Evolutionary conservation across 176 grass and related monocot genomes (phyloP), one percentile per base, ranked within the genome.

Genomic region (Juncus inflexus): DNA sequence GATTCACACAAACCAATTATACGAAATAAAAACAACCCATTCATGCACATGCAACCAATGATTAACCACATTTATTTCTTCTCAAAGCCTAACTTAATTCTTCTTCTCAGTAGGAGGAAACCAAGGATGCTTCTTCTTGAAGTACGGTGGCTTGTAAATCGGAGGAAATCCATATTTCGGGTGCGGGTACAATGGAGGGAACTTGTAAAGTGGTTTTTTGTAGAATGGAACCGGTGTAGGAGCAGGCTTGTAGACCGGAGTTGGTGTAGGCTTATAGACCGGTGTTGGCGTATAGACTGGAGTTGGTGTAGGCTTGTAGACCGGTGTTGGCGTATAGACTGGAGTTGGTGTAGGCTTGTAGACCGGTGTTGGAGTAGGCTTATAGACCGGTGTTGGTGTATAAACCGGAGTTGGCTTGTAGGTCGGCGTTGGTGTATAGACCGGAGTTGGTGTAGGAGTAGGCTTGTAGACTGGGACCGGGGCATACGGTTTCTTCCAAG

Each of bases 81-180:
- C 7, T 16, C 16, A 7, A 70, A 70, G 1, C 37, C 41, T 70
- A 57, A 56, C 10, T 70, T 70, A 70, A 19, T 70, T 42, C 19
- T 70, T 70, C 38, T 70, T 39, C 12, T 69, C 55, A 16, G 37
- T 39, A 41, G 67, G 67, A 54, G 67, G 67, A 41, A 58, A 71
- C 40, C 4, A 71, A 19, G 67, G 67, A 55, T 71, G 67, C 40
- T 47, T 47, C 43, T 71, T 59, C 67, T 70, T 70, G 65, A 69
- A 69, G 50, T 37, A 69, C 9, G 66, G 66, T 56, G 36, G 51
- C 50, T 69, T 69, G 66, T 69, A 69, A 36, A 69, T 69, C 0
- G 66, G 66, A 14, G 28, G 66, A 14, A 69, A 56, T 50, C 50
- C n/a, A 56, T 53, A 69, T 40, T 69, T 69, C 7, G 43, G 66